phyloP scores from a whole-genome alignment of 176 grass and related monocot species.

The Echinochloa phyllopogon region DNA sequence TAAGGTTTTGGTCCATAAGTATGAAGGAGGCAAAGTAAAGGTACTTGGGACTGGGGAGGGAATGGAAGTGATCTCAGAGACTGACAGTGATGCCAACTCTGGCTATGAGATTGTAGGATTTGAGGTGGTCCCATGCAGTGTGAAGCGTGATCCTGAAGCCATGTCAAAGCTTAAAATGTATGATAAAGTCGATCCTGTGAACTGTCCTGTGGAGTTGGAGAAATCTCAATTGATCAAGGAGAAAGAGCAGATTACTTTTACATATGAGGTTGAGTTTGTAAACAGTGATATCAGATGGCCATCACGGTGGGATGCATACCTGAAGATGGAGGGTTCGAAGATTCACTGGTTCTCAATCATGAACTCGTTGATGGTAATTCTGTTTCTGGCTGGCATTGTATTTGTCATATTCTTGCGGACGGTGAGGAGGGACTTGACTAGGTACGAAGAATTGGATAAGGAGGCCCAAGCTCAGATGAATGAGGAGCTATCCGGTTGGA shows the following conservation, averaged over 20 bases:
- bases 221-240: slow-evolving; percentile 77
- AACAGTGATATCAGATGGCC: slow-evolving; percentile 90
- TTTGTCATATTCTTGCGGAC: slow-evolving; percentile 93
- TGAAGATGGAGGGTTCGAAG: slow-evolving; percentile 86
- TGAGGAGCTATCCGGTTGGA: slow-evolving; percentile 90
- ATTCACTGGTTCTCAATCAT: slow-evolving; percentile 96
- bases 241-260: slow-evolving; percentile 75
- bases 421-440: slow-evolving; percentile 80
- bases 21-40: slow-evolving; percentile 74
- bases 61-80: slow-evolving; percentile 70
- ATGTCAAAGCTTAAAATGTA: slow-evolving; percentile 77
- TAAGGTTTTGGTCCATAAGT: slow-evolving; percentile 86
- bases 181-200: slow-evolving; percentile 62
- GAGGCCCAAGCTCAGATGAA: slow-evolving; percentile 92
- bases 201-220: slow-evolving; percentile 71
- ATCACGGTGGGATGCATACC: slow-evolving; percentile 84
- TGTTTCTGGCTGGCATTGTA: slow-evolving; percentile 86
- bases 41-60: slow-evolving; percentile 80
- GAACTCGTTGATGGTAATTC: slow-evolving; percentile 92
- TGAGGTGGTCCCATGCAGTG: slow-evolving; percentile 79
- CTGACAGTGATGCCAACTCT: slow-evolving; percentile 53
- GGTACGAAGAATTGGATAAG: slow-evolving; percentile 86
- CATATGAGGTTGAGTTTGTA: slow-evolving; percentile 87
- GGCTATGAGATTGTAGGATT: slow-evolving; percentile 90
- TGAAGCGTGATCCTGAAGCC: slow-evolving; percentile 64